phyloP scores from a whole-genome alignment of 768 basidiomycete species.

The Leccinellum rugosiceps region DNA sequence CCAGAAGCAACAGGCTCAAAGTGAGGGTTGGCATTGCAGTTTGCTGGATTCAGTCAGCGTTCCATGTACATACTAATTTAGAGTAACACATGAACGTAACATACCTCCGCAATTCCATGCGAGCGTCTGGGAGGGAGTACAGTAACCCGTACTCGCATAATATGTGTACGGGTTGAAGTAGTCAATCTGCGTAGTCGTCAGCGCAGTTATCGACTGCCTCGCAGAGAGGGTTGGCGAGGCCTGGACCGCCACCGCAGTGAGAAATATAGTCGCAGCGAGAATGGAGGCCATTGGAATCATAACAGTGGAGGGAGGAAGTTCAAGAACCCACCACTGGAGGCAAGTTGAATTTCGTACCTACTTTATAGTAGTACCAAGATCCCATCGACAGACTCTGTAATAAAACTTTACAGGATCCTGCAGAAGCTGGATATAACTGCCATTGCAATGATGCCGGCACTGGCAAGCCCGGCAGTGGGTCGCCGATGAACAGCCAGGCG shows the following conservation, averaged over 20 bases:
- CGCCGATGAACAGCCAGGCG: too few species aligned
- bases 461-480: too few species aligned
- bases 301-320: neutral
- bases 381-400: too few species aligned
- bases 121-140: slow-evolving; percentile 38
- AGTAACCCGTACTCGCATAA: slow-evolving; percentile 53
- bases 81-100: slow-evolving; percentile 11
- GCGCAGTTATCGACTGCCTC: slow-evolving; percentile 38
- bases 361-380: too few species aligned
- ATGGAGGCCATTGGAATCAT: slow-evolving; percentile 15
- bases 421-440: too few species aligned
- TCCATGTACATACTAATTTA: neutral
- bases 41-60: slow-evolving; percentile 22
- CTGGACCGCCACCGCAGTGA: slow-evolving; percentile 9
- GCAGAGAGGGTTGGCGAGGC: slow-evolving; percentile 27
- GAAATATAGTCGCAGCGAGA: slow-evolving; percentile 12
- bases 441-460: too few species aligned
- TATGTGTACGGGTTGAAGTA: slow-evolving; percentile 46
- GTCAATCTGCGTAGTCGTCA: slow-evolving; percentile 40
- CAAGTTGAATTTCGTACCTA: neutral
- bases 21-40: slow-evolving; percentile 32
- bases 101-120: slow-evolving; percentile 56
- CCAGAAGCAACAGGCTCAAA: slow-evolving; percentile 49
- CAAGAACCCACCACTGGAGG: neutral
- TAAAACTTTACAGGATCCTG: too few species aligned